Evolutionary conservation across 2,329 filamentous ascomycete genomes (phyloP).

Genomic region (Eutypa lata): DNA sequence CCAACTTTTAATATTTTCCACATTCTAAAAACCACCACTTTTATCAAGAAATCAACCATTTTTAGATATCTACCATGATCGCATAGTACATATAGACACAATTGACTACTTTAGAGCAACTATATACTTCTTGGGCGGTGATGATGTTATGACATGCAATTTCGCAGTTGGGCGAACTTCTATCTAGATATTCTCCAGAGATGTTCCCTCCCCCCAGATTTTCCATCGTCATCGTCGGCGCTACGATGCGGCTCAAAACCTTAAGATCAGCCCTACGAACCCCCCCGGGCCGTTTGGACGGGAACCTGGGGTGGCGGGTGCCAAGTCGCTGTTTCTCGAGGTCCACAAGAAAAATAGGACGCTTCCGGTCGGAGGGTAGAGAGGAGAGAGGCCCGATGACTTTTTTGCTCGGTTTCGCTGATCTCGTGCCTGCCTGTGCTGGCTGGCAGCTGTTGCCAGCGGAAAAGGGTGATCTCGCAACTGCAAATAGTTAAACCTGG

Average conservation of each 20-base stretch:
- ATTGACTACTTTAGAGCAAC: constrained; percentile 21
- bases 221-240: constrained; percentile 32
- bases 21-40: constrained; percentile 5
- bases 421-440: too few relatives aligned
- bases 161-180: constrained; percentile 20
- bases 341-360: not conserved
- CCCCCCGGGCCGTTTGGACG: constrained; percentile 17
- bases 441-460: not conserved
- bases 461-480: not conserved
- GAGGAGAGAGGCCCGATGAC: not conserved
- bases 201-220: constrained; percentile 28
- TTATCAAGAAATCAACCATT: constrained; percentile 4
- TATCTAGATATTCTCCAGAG: constrained; percentile 20
- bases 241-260: constrained; percentile 34
- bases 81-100: constrained; percentile 12
- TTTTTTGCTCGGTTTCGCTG: not conserved
- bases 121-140: not conserved
- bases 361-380: not conserved
- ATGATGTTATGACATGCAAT: constrained; percentile 10
- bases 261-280: constrained; percentile 32
- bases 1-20: constrained; percentile 12
- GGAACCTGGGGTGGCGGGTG: constrained; percentile 13
- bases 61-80: constrained; percentile 11
- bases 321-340: constrained; percentile 1
- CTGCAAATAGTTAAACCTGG: too few relatives aligned